Percentiles rank a stretch among this genome's conserved stretches.
Evolutionary conservation across 148 eudicot species (phyloP).

Genomic region (Chenopodium berlandieri): DNA sequence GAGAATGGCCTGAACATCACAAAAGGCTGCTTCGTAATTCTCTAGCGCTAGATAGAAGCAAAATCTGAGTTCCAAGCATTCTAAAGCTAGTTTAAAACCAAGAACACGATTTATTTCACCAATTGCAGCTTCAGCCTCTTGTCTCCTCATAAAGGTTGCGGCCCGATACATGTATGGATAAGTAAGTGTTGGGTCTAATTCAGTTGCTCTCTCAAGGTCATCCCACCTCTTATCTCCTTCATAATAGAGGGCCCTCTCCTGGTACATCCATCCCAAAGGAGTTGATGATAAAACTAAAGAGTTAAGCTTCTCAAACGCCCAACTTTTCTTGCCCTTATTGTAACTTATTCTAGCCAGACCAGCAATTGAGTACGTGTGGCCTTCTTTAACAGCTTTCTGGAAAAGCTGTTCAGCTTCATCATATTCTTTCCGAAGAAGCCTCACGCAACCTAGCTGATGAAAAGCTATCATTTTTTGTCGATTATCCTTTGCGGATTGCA

Average conservation of each 20-base stretch:
- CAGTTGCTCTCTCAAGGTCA: constrained; percentile 80
- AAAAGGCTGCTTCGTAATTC: constrained; percentile 72
- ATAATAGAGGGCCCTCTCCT: constrained; percentile 75
- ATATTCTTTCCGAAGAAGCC: constrained; percentile 78
- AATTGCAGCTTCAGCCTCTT: constrained; percentile 61
- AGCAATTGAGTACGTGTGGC: constrained; percentile 73
- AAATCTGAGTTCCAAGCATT: constrained; percentile 88
- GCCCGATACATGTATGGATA: constrained; percentile 95
- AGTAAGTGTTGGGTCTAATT: constrained; percentile 86
- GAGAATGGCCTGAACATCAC: constrained; percentile 85
- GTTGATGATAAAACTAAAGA: constrained; percentile 49
- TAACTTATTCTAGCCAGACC: constrained; percentile 70
- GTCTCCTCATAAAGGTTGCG: constrained; percentile 61
- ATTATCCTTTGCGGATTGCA: constrained; percentile 56
- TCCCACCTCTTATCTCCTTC: constrained; percentile 59
- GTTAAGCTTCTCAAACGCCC: constrained; percentile 60
- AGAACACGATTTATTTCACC: constrained; percentile 78
- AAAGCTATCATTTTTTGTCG: constrained; percentile 68
- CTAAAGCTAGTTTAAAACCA: constrained; percentile 84
- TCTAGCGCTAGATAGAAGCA: constrained; percentile 75
- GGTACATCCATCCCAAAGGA: constrained; percentile 94
- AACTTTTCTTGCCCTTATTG: constrained; percentile 56
- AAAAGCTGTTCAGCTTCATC: constrained; percentile 61
- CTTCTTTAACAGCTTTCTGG: constrained; percentile 60
- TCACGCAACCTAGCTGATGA: constrained; percentile 83